These are phyloP conservation scores for Colletotrichum filicis DNA, from an alignment of 2,329 filamentous ascomycete genomes.

Conservation along the genomic window DNA sequence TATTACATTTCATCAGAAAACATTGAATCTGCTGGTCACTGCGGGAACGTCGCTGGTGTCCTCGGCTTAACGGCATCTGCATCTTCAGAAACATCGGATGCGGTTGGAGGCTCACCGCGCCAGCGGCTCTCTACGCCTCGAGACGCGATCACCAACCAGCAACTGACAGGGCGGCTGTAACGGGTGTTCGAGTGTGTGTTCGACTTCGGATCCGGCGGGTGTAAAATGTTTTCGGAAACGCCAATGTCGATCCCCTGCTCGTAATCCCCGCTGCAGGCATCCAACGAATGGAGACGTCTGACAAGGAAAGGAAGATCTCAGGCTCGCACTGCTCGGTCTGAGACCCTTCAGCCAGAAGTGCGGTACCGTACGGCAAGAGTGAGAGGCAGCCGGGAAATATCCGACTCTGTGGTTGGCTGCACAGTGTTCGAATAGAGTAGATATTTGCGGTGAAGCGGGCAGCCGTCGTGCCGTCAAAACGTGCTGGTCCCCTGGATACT, in stretches of 20 bases:
- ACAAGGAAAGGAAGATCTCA: background rate
- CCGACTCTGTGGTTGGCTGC: background rate
- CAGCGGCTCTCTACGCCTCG: slow-evolving; percentile 4
- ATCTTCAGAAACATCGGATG: background rate
- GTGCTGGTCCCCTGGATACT: background rate
- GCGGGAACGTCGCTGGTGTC: background rate
- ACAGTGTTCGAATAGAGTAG: background rate
- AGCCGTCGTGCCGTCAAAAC: background rate
- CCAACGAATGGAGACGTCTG: background rate
- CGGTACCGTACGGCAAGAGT: background rate
- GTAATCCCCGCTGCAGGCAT: slow-evolving; percentile 6
- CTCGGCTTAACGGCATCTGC: background rate
- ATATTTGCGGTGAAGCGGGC: background rate
- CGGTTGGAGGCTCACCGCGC: background rate
- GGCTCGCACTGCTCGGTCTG: too few relatives aligned
- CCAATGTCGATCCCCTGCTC: slow-evolving; percentile 15
- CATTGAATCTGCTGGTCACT: background rate
- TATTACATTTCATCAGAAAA: background rate
- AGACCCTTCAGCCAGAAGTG: too few relatives aligned
- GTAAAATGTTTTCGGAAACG: slow-evolving; percentile 17
- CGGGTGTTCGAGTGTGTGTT: background rate
- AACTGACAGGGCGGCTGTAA: background rate
- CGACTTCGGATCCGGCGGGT: slow-evolving; percentile 25
- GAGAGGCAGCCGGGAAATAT: slow-evolving; percentile 1
- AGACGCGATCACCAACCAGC: slow-evolving; percentile 6